Base-by-base conservation (phyloP, 768 basidiomycete species). In the Tubosaeta brunneosetosa region DNA sequence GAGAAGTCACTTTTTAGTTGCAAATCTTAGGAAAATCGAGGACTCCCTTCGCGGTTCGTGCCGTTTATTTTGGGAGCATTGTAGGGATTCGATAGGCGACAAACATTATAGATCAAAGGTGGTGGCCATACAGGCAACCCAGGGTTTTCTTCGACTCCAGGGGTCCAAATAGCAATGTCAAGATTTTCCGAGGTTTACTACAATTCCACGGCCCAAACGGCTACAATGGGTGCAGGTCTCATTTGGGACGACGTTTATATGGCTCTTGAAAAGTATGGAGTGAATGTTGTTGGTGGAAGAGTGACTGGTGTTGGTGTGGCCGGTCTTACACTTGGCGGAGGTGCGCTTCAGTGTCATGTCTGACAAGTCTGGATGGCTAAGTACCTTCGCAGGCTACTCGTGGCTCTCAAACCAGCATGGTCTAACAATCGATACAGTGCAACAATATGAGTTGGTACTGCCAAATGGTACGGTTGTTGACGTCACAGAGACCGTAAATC, bases 221-320 rank as follows among this genome's bases (percentile, higher is more conserved):
- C 61, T 2, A 66, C 62, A 5, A 45, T 76, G 22, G 74, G 71
- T 16, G 58, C 71, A 0, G 72, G 74, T 9, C 63, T 82, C 3
- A 68, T 80, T 13, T 88, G 85, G 85, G 84, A 87, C 59, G 75
- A 84, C 44, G 84, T 80, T 68, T 87, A 85, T 53, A 66, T 65
- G 3, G 56, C 52, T 17, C 72, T 86, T 2, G 74, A 68, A 13
- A 78, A 77, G 1, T 58, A 73, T 38, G 70, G 68, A 1, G 79
- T 83, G 11, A 82, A 74, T 44, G 80, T 85, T 10, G 74, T 84
- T 4, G 83, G 85, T 3, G 81, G 9, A 66, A 41, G 81, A 2
- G 76, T 82, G 0, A 58, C 73, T 4, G 83, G 82, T 12, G 75
- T 82, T 3, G 82, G 83, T 19, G 78, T 83, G 2, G 83, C 74